Evolutionary conservation across 345 rosid genomes (phyloP).

Genomic region (Theobroma cacao): DNA sequence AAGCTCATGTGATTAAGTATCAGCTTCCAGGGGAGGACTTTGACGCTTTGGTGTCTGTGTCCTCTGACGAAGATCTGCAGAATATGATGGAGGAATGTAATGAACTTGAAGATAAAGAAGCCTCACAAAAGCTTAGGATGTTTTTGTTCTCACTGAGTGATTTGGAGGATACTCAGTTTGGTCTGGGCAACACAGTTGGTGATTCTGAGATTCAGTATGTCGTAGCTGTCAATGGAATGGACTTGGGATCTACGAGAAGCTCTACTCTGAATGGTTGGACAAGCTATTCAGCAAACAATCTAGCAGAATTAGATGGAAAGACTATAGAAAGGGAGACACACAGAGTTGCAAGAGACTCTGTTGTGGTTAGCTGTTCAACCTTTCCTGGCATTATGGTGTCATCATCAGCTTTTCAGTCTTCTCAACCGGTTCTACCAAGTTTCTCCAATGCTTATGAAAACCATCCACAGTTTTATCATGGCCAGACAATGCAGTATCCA

Average conservation of each 20-base stretch:
- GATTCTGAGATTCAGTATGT: slow-evolving; percentile 73
- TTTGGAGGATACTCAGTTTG: slow-evolving; percentile 65
- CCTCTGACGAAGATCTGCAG: slow-evolving; percentile 81
- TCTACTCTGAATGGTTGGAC: slow-evolving; percentile 41
- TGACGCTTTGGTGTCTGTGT: slow-evolving; percentile 89
- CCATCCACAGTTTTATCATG: slow-evolving; percentile 42
- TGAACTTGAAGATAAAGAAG: slow-evolving; percentile 55
- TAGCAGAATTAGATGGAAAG: slow-evolving; percentile 45
- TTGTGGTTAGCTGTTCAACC: slow-evolving; percentile 37
- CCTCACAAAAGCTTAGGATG: slow-evolving; percentile 64
- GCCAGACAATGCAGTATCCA: slow-evolving; percentile 35
- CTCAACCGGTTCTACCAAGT: slow-evolving; percentile 38
- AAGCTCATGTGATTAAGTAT: slow-evolving; percentile 66
- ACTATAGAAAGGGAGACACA: slow-evolving; percentile 32
- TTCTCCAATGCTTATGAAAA: slow-evolving; percentile 46
- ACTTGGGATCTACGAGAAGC: slow-evolving; percentile 49
- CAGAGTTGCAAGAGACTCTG: slow-evolving; percentile 29
- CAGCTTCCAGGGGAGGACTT: slow-evolving; percentile 98
- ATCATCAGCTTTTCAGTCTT: slow-evolving; percentile 36
- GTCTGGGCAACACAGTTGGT: slow-evolving; percentile 40
- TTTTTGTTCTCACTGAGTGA: slow-evolving; percentile 67
- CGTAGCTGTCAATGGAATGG: slow-evolving; percentile 79
- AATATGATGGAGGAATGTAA: slow-evolving; percentile 88
- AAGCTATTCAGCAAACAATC: slow-evolving; percentile 52
- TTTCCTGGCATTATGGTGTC: slow-evolving; percentile 33